Conservation (phyloP, 805 yeast genomes). For the Yarrowia deformans region DNA sequence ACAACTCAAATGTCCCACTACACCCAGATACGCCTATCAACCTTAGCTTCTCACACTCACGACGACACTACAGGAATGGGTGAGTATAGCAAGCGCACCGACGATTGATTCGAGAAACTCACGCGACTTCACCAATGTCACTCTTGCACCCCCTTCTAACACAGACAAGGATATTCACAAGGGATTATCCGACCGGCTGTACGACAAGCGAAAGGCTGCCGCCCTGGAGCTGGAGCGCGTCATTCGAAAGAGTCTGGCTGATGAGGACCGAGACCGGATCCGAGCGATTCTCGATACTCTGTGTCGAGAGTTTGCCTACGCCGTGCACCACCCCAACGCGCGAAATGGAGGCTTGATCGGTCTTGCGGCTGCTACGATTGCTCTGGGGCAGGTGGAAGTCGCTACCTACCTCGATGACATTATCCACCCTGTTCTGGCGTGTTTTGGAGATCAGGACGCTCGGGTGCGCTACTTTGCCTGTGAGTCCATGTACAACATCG, state of each 20-base stretch:
- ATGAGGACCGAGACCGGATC: conserved; percentile 67
- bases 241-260: conserved; percentile 71
- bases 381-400: conserved; percentile 82
- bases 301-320: conserved; percentile 76
- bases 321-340: conserved; percentile 84
- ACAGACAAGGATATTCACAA: conserved; percentile 68
- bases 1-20: conserved; percentile 28
- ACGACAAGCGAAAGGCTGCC: conserved; percentile 79
- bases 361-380: conserved; percentile 93
- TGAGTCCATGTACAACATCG: conserved; percentile 92
- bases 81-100: conserved; percentile 2
- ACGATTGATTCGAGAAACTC: background rate
- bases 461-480: conserved; percentile 96
- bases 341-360: conserved; percentile 97
- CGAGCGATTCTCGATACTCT: conserved; percentile 72
- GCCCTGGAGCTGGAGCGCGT: conserved; percentile 72
- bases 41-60: conserved; percentile 25
- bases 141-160: background rate
- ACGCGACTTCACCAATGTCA: background rate
- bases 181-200: conserved; percentile 74
- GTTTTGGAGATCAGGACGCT: conserved; percentile 97
- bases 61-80: conserved; percentile 21
- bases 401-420: conserved; percentile 84
- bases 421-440: conserved; percentile 90
- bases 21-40: conserved; percentile 24